phyloP scores from a whole-genome alignment of 352 stramenopile species.

The Phytophthora chlamydospora region DNA sequence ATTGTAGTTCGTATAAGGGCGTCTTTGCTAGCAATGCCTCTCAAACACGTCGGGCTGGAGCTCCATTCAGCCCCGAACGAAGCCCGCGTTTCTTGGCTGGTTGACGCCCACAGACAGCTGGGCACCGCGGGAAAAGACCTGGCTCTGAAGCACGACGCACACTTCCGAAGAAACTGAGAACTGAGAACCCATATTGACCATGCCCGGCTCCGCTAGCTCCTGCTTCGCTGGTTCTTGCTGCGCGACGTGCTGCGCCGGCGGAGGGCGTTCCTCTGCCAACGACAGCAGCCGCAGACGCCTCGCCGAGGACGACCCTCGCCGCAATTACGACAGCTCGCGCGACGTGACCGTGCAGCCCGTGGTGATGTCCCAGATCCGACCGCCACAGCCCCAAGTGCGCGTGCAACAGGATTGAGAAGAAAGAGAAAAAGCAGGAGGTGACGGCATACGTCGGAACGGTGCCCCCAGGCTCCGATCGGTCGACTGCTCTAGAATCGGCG shows the following conservation, averaged over 20 bases:
- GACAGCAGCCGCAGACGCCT: constrained; percentile 21
- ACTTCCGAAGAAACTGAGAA: constrained; percentile 31
- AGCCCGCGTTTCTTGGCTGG: too few relatives aligned
- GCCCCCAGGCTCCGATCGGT: too few relatives aligned
- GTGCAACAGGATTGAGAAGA: constrained; percentile 1
- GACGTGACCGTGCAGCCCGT: constrained; percentile 38
- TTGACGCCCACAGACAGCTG: not conserved
- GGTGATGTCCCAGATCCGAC: constrained; percentile 35
- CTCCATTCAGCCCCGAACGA: too few relatives aligned
- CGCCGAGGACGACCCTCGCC: constrained; percentile 28
- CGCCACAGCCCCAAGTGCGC: constrained; percentile 27
- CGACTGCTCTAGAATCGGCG: constrained; percentile 8
- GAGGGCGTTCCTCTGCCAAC: constrained; percentile 10
- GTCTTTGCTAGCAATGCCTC: not conserved
- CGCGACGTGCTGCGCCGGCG: constrained; percentile 21
- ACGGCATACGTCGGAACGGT: not conserved
- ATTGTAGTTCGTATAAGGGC: constrained; percentile 28
- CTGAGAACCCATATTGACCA: constrained; percentile 7
- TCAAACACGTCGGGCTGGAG: too few relatives aligned
- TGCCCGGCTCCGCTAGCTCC: constrained; percentile 22
- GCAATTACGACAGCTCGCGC: constrained; percentile 27
- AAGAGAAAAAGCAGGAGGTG: constrained; percentile 1
- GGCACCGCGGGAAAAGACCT: not conserved
- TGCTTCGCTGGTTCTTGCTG: constrained; percentile 30
- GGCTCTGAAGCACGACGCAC: not conserved